These are phyloP conservation scores for Cubamyces sp. DNA, from an alignment of 768 basidiomycete genomes.

Conservation along the genomic window DNA sequence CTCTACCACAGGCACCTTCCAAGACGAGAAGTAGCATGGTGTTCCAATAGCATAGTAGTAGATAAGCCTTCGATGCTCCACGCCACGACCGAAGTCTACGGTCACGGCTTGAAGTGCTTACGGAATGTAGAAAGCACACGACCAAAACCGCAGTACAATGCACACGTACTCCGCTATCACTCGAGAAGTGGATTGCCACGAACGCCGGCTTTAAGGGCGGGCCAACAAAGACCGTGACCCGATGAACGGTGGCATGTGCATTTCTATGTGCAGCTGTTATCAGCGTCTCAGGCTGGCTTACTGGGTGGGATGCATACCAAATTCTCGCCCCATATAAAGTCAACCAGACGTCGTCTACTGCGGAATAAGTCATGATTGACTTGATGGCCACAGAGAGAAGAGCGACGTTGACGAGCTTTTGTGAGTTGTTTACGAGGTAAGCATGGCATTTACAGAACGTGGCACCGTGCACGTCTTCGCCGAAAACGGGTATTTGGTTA, in stretches of 20 bases:
- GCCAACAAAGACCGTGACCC: slow-evolving; percentile 55
- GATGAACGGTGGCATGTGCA: slow-evolving; percentile 50
- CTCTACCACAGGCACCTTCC: too few relatives aligned
- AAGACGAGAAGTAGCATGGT: too few relatives aligned
- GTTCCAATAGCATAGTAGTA: neutral
- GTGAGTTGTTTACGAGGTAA: too few relatives aligned
- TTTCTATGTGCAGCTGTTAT: slow-evolving; percentile 57
- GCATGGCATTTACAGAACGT: too few relatives aligned
- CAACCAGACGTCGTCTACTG: too few relatives aligned
- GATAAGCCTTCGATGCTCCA: neutral
- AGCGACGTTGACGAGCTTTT: too few relatives aligned
- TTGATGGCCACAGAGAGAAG: too few relatives aligned
- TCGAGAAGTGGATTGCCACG: slow-evolving; percentile 64
- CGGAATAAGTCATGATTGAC: too few relatives aligned
- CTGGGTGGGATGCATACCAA: slow-evolving; percentile 58
- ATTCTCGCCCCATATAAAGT: too few relatives aligned
- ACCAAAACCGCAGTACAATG: slow-evolving; percentile 10
- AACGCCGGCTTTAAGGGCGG: slow-evolving; percentile 58
- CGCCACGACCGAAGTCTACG: neutral
- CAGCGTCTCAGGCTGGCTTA: slow-evolving; percentile 67
- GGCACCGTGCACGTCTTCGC: too few relatives aligned
- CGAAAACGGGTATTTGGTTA: too few relatives aligned
- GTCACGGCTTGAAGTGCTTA: neutral
- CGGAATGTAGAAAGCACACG: slow-evolving; percentile 10
- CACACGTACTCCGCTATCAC: slow-evolving; percentile 47